A percentile compares a stretch with the other conserved stretches of the same genome.
phyloP scores from a whole-genome alignment of 2,329 filamentous ascomycete genomes.

The Neonectria magnoliae region DNA sequence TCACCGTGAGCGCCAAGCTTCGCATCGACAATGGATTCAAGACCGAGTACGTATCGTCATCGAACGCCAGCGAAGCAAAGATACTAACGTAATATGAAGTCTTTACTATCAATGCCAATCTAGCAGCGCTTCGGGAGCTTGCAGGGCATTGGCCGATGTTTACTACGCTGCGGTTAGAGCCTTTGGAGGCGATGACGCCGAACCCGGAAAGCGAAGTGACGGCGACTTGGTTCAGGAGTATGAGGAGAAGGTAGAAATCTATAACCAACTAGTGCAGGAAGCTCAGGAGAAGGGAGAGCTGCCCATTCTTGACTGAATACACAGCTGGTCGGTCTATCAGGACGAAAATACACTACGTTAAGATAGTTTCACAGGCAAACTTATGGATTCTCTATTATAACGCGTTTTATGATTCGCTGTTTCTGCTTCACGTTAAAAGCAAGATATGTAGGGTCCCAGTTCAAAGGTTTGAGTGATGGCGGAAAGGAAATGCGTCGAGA shows the following conservation, averaged over 20 bases:
- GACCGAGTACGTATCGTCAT: slow-evolving; percentile 47
- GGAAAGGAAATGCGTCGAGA: too few species aligned
- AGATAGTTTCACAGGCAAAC: neutral
- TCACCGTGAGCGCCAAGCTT: slow-evolving; percentile 53
- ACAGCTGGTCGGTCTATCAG: neutral
- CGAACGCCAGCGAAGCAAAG: too few species aligned
- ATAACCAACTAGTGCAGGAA: slow-evolving; percentile 48
- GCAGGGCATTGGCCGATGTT: slow-evolving; percentile 51
- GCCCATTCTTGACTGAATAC: slow-evolving; percentile 19
- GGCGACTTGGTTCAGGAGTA: slow-evolving; percentile 36
- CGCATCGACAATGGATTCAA: slow-evolving; percentile 62
- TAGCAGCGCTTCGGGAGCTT: slow-evolving; percentile 35
- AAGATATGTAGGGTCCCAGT: too few species aligned
- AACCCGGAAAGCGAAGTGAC: slow-evolving; percentile 29
- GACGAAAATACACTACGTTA: too few species aligned
- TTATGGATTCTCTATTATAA: too few species aligned
- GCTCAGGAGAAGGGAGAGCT: slow-evolving; percentile 48
- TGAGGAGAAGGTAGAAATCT: slow-evolving; percentile 48
- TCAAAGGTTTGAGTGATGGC: too few species aligned
- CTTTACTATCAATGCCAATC: slow-evolving; percentile 50
- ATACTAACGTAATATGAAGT: slow-evolving; percentile 30
- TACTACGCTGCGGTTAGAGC: slow-evolving; percentile 52
- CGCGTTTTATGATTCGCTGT: too few species aligned
- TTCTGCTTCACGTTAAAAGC: too few species aligned
- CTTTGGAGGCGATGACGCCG: slow-evolving; percentile 49